These are phyloP conservation scores for Yarrowia sp. DNA, from an alignment of 805 yeast genomes.

Conservation along the genomic window DNA sequence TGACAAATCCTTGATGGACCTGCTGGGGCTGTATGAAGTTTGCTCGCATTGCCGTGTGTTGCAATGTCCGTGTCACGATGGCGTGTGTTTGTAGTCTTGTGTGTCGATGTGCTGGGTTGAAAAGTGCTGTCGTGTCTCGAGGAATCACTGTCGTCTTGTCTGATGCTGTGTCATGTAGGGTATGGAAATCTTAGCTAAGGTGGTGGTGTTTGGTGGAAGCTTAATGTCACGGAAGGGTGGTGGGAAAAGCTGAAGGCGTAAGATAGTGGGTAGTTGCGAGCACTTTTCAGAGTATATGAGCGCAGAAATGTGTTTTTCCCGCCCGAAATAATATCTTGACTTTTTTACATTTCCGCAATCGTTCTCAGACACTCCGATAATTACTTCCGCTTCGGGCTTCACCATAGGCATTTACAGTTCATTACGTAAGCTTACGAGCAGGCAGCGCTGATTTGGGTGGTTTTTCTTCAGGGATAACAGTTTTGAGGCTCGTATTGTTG, in stretches of 20 bases:
- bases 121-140: not conserved
- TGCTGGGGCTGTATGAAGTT: slow-evolving; percentile 25
- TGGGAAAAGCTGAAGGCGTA: no score
- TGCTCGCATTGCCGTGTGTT: slow-evolving; percentile 12
- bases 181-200: not conserved
- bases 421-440: not conserved
- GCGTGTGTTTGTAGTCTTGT: not conserved
- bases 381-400: not conserved
- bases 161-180: slow-evolving; percentile 12
- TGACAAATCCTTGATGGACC: slow-evolving; percentile 16
- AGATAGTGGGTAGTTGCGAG: not conserved
- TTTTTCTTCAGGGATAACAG: not conserved
- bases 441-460: not conserved
- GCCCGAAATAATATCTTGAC: not conserved
- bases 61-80: not conserved
- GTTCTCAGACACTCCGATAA: not conserved
- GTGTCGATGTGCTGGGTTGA: not conserved
- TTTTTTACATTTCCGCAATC: not conserved
- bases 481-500: no score
- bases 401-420: not conserved
- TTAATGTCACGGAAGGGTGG: no score
- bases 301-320: not conserved
- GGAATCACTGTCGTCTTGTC: not conserved
- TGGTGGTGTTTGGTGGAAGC: not conserved
- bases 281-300: no score